Evolutionary conservation across 192 early-diverging fungal species (phyloP).

Genomic region (Borealophlyctis nickersoniae): DNA sequence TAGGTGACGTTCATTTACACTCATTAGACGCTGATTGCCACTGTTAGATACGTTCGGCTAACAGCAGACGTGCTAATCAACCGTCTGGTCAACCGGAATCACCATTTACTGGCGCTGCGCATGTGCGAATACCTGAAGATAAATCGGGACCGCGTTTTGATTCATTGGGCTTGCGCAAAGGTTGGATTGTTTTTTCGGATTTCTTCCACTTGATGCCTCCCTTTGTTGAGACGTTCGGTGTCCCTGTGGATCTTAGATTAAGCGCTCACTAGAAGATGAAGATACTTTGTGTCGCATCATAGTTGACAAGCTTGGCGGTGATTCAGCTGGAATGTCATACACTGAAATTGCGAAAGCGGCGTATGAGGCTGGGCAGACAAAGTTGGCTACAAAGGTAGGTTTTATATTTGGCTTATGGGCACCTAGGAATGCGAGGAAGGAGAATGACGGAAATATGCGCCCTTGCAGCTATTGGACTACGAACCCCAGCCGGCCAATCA

Average conservation of each 20-base stretch:
- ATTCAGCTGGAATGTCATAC: slow-evolving; percentile 75
- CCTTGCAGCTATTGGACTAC: slow-evolving; percentile 77
- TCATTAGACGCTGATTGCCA: not conserved
- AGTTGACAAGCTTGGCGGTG: slow-evolving; percentile 68
- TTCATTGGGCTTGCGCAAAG: slow-evolving; percentile 97
- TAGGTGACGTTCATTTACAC: not conserved
- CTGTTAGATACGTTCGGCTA: slow-evolving; percentile 67
- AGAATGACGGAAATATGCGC: no score
- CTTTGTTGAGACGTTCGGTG: not conserved
- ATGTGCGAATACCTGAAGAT: slow-evolving; percentile 83
- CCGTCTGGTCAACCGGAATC: slow-evolving; percentile 77
- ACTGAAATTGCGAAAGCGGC: slow-evolving; percentile 92
- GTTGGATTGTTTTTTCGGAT: slow-evolving; percentile 29
- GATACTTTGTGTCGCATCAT: slow-evolving; percentile 79
- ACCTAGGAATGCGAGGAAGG: not conserved
- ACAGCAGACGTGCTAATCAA: slow-evolving; percentile 80
- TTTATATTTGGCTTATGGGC: not conserved
- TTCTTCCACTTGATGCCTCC: slow-evolving; percentile 9
- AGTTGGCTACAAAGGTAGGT: slow-evolving; percentile 75
- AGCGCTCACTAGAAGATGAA: slow-evolving; percentile 78
- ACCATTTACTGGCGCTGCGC: slow-evolving; percentile 80
- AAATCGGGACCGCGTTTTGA: slow-evolving; percentile 73
- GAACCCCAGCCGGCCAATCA: slow-evolving; percentile 92
- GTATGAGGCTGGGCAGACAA: slow-evolving; percentile 74
- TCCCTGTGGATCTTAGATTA: slow-evolving; percentile 56